Base-by-base conservation (phyloP, 768 basidiomycete species). In the Candolleomyces aberdarensis region DNA sequence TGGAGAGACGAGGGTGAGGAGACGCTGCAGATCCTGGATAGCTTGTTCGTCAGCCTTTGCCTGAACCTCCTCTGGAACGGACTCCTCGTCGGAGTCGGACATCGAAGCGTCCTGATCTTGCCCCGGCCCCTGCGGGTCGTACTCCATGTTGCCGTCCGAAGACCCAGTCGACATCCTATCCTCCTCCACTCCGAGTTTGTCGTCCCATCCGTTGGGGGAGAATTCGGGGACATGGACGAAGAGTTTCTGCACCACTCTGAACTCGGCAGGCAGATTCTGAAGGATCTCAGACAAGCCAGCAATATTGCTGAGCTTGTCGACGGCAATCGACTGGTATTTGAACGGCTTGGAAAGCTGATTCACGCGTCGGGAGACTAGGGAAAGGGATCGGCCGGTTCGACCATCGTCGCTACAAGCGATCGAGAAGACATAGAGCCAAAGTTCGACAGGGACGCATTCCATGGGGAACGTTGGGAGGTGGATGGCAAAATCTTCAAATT, bases 321-420 rank as follows among this genome's bases (percentile, higher is more conserved):
- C 62, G 5, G 75, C 69, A 39, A 82, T 63, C n/a, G 73, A 79
- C 44, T 75, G 75, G 66, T 76, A 82, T 26, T 76, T 71, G 58
- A 73, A 78, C 0, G 79, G 75, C 3, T 67, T 68, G 6, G 77
- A 70, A 39, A 80, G 68, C 20, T 76, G 68, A 43, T 71, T 63
- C 60, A 80, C 75, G 57, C 78, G 77, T 56, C 62, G 72, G 0
- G 80, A 82, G 7, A 79, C 76, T 9, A 69, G 63, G 61, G 70
- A 72, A n/a, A 83, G 71, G 0, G 77, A 66, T 47, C 71, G 72
- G 48, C 75, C 73, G 0, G 78, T 74, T 15, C 59, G 46, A 0
- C 79, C 79, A 39, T 76, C 77, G 60, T 81, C 79, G 11, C 69
- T 63, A 63, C 80, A 81, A 5, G 77, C 77, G 3, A 80, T 66